Evolutionary conservation across 129 eudicot genomes (phyloP).

Genomic region (Chrysanthemum lavandulifolium): DNA sequence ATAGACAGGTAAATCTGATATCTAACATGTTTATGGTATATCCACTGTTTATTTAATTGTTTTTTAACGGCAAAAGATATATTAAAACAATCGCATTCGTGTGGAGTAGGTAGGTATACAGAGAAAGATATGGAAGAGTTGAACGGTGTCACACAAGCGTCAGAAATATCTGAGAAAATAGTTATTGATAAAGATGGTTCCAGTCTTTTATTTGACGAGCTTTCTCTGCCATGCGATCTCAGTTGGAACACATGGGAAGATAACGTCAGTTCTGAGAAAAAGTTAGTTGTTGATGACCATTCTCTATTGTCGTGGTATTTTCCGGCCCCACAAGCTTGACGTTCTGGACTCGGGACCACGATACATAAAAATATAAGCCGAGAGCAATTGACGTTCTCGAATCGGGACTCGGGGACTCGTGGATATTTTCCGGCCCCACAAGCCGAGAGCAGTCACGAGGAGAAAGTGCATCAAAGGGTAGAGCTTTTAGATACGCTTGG

Average conservation of each 20-base stretch:
- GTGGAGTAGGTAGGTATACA: slow-evolving; percentile 67
- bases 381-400: too few species aligned
- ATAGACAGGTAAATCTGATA: too few species aligned
- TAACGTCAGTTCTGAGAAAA: slow-evolving; percentile 34
- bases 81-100: slow-evolving; percentile 53
- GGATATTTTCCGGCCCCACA: too few species aligned
- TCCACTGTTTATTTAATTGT: too few species aligned
- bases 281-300: slow-evolving; percentile 50
- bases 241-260: slow-evolving; percentile 15
- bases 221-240: slow-evolving; percentile 38
- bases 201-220: slow-evolving; percentile 62
- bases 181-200: slow-evolving; percentile 56
- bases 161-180: slow-evolving; percentile 45
- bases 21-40: too few species aligned
- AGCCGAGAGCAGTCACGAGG: slow-evolving; percentile 36
- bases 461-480: slow-evolving; percentile 62
- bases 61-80: too few species aligned
- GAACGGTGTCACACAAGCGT: slow-evolving; percentile 13
- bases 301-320: slow-evolving; percentile 88
- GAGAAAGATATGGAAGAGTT: slow-evolving; percentile 61
- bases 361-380: too few species aligned
- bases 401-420: too few species aligned
- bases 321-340: slow-evolving; percentile 64
- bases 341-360: slow-evolving; percentile 38
- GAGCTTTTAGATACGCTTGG: slow-evolving; percentile 58